Evolutionary conservation across 75 land plant species (phyloP), one percentile per base, ranked within the genome.

Genomic region (Picea glauca): DNA sequence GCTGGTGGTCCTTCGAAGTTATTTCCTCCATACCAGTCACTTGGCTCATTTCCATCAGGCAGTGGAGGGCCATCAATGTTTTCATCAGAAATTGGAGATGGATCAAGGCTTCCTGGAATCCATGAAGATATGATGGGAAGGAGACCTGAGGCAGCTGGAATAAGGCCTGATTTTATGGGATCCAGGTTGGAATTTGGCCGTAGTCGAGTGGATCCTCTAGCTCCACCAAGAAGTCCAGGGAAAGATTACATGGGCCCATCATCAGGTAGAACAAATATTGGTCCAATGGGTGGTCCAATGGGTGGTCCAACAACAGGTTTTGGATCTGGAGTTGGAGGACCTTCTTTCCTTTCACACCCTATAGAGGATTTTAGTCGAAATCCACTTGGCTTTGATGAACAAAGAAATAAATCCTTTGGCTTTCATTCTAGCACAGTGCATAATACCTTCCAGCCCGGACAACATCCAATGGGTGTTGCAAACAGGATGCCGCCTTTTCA

Each of bases 161-260:
- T 62, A 40, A 75, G 54, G 80, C 70, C 77, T 31, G 84, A 86
- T 74, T 75, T 82, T 63, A 60, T 81, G 66, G 75, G 84, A 59
- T 77, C 85, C 18, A 78, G 56, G 54, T 60, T 80, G 77, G 87
- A 79, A 74, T 84, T 77, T 84, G 88, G 78, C 54, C 82, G 80
- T 1, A 84, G 33, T 72, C 85, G 78, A 67, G 57, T 81, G 66
- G 88, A 83, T 82, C 64, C 80, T 20, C 67, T 89, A 14, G 60
- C 58, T 81, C 78, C 84, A n/a, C 56, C 68, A 46, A 67, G 87
- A 79, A 91, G 90, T 78, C 93, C 93, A 23, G 81, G 68, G 72
- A 85, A 85, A 73, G 90, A 88, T 60, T 80, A 66, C 62, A 61
- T 76, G 80, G 84, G 60, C 65, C 17, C 73, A 17, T 63, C 77